A percentile compares a stretch with the other conserved stretches of the same genome.
Evolutionary conservation across 2,329 filamentous ascomycete genomes (phyloP).

Genomic region (Alternaria sp.): DNA sequence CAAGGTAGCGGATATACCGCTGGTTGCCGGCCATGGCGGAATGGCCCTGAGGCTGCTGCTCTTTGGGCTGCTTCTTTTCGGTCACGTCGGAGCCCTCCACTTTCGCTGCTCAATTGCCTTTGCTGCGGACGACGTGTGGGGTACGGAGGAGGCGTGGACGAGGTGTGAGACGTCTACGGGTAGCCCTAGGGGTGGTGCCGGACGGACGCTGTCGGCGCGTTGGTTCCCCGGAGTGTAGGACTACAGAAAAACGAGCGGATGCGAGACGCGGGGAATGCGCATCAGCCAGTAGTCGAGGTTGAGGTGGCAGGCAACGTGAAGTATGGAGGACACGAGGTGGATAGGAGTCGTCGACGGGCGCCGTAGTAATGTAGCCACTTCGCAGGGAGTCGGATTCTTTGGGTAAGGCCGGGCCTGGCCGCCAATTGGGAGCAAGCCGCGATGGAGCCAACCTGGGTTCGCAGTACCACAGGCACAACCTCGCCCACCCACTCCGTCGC

Average conservation of each 20-base stretch:
- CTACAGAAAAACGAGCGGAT: slow-evolving; percentile 10
- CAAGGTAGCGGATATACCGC: slow-evolving; percentile 74
- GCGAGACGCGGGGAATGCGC: slow-evolving; percentile 18
- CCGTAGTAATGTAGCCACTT: not conserved
- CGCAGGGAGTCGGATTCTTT: not conserved
- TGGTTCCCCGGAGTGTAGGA: not conserved
- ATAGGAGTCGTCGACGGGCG: slow-evolving; percentile 15
- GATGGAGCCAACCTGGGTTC: not conserved
- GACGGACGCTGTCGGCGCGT: slow-evolving; percentile 1
- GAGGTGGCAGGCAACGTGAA: not conserved
- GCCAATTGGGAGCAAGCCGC: slow-evolving; percentile 4
- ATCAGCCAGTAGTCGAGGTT: not conserved
- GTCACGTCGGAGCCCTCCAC: slow-evolving; percentile 34
- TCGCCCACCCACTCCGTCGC: slow-evolving; percentile 1
- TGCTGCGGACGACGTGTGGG: slow-evolving; percentile 9
- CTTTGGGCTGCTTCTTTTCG: slow-evolving; percentile 30
- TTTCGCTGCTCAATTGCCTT: slow-evolving; percentile 19
- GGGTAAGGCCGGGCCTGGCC: slow-evolving; percentile 12
- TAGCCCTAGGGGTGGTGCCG: not conserved
- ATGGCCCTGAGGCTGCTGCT: slow-evolving; percentile 20
- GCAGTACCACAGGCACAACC: slow-evolving; percentile 4
- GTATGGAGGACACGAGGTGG: slow-evolving; percentile 4
- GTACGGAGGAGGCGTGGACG: not conserved
- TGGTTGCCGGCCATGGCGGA: slow-evolving; percentile 75
- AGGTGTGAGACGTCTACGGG: not conserved